These are phyloP conservation scores for Phytophthora europaea DNA, from an alignment of 352 stramenopile species.

Conservation along the genomic window DNA sequence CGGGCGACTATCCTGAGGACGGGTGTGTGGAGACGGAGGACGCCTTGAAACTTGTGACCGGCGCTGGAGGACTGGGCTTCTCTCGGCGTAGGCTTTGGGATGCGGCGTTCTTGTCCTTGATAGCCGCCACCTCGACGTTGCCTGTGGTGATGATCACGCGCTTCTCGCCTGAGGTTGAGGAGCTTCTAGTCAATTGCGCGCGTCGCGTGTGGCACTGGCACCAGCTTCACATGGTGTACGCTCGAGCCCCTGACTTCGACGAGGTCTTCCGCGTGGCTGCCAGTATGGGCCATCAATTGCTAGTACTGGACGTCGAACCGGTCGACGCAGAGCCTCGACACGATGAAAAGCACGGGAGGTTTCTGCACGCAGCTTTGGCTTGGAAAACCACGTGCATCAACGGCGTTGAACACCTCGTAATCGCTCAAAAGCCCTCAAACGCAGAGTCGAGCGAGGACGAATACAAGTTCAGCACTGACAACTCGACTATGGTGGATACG, in stretches of 20 bases:
- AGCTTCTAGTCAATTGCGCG: slow-evolving; percentile 53
- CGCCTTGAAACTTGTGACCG: slow-evolving; percentile 22
- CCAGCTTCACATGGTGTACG: slow-evolving; percentile 54
- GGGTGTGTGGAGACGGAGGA: slow-evolving; percentile 8
- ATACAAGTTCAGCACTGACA: neutral
- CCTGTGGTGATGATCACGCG: slow-evolving; percentile 55
- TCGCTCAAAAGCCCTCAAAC: neutral
- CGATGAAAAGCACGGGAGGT: slow-evolving; percentile 15
- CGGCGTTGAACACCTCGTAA: slow-evolving; percentile 32
- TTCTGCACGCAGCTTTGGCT: slow-evolving; percentile 36
- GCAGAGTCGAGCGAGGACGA: neutral
- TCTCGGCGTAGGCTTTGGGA: slow-evolving; percentile 60
- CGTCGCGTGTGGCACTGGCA: slow-evolving; percentile 54
- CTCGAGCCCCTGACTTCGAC: slow-evolving; percentile 46
- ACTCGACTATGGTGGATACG: neutral
- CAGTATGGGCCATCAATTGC: slow-evolving; percentile 57
- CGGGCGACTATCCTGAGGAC: slow-evolving; percentile 17
- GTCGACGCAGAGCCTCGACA: slow-evolving; percentile 35
- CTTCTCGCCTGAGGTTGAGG: slow-evolving; percentile 51
- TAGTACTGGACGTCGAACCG: slow-evolving; percentile 70
- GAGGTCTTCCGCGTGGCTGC: slow-evolving; percentile 44
- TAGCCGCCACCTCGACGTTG: slow-evolving; percentile 35
- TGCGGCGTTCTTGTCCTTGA: slow-evolving; percentile 43
- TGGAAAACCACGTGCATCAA: slow-evolving; percentile 41
- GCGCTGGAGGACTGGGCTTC: slow-evolving; percentile 41